Base-by-base conservation (phyloP, 495 filamentous ascomycete species). In the Haplographium delicatum region DNA sequence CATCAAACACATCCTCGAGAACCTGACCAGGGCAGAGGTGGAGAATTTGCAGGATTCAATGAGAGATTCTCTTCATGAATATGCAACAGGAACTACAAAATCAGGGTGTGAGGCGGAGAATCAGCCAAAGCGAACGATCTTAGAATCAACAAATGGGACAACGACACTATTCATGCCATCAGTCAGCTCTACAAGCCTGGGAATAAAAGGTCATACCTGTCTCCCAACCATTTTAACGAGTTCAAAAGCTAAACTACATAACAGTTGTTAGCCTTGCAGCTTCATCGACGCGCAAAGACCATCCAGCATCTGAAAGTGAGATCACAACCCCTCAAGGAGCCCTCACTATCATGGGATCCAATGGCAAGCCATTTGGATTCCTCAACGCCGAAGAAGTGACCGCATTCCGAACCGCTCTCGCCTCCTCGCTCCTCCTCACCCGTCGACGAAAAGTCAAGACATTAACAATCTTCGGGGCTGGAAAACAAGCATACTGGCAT, bases 91-190 rank as follows among this genome's bases (percentile, higher is more conserved):
- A 3, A 82, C 75, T 1, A 42, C 74, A 82, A 51, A 71, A 75
- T 43, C 39, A 23, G 40, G 47, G 38, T 41, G 41, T n/a, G 59
- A 43, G 30, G 46, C 57, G 3, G 71, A 75, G 24, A 84, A 87
- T 48, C 89, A 95, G 61, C 91, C 91, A 0, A 79, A 81, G 47
- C 79, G 91, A 39, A 86, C 86, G 0, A 76, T 82, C 0, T 77
- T 91, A 39, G 78, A 80, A 35, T 76, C 76, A 25, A 73, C 68
- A 18, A 84, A 88, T 71, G 85, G 88, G 30, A 79, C 81, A 34
- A 94, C 86, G 2, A 95, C 87, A 0, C 72, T 97, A 25, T 93
- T 95, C 65, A 98, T 96, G 93, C 93, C 93, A 3, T 87, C 87
- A 2, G 79, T 69, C 19, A 72, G 67, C 44, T 57, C 69, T 0